Conservation (phyloP, 495 filamentous ascomycete genomes). For the Lasiosphaeris hirsuta region DNA sequence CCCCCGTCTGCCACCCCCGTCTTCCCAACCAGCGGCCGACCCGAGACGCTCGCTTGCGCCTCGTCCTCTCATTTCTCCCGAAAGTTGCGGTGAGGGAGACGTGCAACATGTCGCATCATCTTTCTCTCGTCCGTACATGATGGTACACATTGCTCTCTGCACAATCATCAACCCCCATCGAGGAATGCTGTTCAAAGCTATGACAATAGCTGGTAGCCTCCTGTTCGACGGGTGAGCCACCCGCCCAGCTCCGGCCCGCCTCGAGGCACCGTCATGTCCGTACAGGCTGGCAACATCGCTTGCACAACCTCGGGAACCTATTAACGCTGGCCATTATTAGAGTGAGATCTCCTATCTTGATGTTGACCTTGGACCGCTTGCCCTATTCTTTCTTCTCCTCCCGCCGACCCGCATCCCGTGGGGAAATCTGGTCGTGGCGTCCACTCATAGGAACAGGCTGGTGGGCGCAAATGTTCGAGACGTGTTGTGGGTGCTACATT, state of each 20-base stretch:
- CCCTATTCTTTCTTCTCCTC: background rate
- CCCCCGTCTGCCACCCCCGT: background rate
- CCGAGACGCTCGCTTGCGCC: conserved; percentile 4
- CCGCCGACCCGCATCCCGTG: background rate
- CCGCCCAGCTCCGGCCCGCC: too few relatives aligned
- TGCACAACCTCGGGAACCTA: too few relatives aligned
- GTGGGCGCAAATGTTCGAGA: background rate
- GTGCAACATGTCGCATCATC: background rate
- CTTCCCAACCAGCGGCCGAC: conserved; percentile 12
- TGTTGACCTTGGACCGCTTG: too few relatives aligned
- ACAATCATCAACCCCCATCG: background rate
- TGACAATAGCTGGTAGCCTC: too few relatives aligned
- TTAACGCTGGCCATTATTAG: too few relatives aligned
- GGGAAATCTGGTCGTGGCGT: background rate
- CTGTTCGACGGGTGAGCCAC: too few relatives aligned
- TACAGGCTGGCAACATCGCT: too few relatives aligned
- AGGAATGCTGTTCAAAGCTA: too few relatives aligned
- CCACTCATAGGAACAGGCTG: background rate
- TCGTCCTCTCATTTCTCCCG: conserved; percentile 7
- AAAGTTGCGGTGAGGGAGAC: conserved; percentile 21
- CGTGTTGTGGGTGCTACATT: background rate
- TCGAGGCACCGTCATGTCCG: too few relatives aligned
- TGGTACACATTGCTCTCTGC: background rate
- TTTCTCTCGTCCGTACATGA: background rate
- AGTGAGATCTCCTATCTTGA: too few relatives aligned